Conservation (phyloP, 371 early-diverging fungal species). For the Gilbertella persicaria region DNA sequence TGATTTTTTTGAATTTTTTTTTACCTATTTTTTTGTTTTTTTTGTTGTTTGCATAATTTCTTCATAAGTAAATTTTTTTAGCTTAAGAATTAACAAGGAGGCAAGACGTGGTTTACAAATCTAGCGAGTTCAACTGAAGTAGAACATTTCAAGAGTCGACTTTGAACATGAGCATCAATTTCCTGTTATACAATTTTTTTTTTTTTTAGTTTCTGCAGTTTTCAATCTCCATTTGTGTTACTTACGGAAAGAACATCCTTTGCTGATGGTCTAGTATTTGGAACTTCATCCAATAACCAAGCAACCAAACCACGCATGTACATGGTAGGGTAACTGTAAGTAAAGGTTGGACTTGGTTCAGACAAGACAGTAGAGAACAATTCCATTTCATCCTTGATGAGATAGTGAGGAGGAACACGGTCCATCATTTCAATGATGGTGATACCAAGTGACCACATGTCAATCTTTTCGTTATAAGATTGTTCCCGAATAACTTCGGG, state of each 20-base stretch:
- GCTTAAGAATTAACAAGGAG: conserved; percentile 16
- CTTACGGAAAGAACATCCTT: conserved; percentile 43
- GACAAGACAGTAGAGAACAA: conserved; percentile 43
- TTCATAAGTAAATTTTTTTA: conserved; percentile 1
- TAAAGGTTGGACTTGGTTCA: conserved; percentile 51
- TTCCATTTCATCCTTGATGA: conserved; percentile 52
- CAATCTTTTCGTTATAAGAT: conserved; percentile 81
- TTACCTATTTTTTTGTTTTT: no score
- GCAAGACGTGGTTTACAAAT: conserved; percentile 33
- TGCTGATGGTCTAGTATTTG: conserved; percentile 42
- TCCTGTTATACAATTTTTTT: conserved; percentile 16
- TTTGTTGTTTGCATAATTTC: no score
- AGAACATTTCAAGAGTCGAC: conserved; percentile 27
- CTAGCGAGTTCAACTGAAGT: conserved; percentile 28
- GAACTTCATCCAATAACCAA: conserved; percentile 50
- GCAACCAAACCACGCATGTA: conserved; percentile 57
- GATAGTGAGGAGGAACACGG: conserved; percentile 54
- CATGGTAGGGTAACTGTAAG: conserved; percentile 53
- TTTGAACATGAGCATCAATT: conserved; percentile 37
- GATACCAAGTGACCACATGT: conserved; percentile 36
- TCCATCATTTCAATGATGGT: conserved; percentile 53
- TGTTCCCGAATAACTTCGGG: conserved; percentile 94
- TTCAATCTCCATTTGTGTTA: not conserved
- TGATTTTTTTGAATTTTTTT: no score
- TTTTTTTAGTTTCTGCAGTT: conserved; percentile 1